Evolutionary conservation across 805 yeast genomes (phyloP).

Genomic region (Starmerella khaoyaiensis): DNA sequence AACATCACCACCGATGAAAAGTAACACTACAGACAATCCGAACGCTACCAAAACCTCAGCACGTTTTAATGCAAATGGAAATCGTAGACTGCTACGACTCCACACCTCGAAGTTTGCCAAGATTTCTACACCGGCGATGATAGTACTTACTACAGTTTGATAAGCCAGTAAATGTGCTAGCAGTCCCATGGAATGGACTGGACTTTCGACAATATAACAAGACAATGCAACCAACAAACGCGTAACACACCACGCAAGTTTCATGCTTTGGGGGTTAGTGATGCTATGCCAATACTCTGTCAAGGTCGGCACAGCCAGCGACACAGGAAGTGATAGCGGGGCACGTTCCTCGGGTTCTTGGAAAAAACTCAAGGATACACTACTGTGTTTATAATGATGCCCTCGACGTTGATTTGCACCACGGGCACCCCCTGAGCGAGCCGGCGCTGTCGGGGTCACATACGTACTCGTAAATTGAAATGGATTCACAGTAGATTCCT

Average conservation of each 20-base stretch:
- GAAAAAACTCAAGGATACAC: conserved; percentile 89
- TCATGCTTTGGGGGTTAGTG: conserved; percentile 42
- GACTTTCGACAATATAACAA: conserved; percentile 33
- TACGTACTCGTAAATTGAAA: conserved; percentile 53
- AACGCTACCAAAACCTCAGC: conserved; percentile 79
- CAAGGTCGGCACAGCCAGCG: conserved; percentile 59
- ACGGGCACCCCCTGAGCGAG: conserved; percentile 15
- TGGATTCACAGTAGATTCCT: conserved; percentile 30
- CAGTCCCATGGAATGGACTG: conserved; percentile 37
- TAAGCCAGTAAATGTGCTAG: conserved; percentile 78
- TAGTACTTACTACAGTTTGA: conserved; percentile 66
- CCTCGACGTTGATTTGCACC: conserved; percentile 53
- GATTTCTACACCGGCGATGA: conserved; percentile 58
- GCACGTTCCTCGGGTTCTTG: conserved; percentile 77
- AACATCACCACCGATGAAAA: conserved; percentile 85
- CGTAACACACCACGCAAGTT: conserved; percentile 43
- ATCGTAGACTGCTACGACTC: conserved; percentile 65
- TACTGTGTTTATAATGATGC: conserved; percentile 88
- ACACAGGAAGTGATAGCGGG: conserved; percentile 47
- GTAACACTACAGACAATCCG: conserved; percentile 68
- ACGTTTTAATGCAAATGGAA: conserved; percentile 90
- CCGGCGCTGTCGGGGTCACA: conserved; percentile 22
- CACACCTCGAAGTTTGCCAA: conserved; percentile 89
- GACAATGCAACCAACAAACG: conserved; percentile 45
- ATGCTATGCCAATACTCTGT: conserved; percentile 52